Percentiles rank a stretch among this genome's conserved stretches.
phyloP scores from a whole-genome alignment of 345 rosid genomes.

The Salix koriyanagi region DNA sequence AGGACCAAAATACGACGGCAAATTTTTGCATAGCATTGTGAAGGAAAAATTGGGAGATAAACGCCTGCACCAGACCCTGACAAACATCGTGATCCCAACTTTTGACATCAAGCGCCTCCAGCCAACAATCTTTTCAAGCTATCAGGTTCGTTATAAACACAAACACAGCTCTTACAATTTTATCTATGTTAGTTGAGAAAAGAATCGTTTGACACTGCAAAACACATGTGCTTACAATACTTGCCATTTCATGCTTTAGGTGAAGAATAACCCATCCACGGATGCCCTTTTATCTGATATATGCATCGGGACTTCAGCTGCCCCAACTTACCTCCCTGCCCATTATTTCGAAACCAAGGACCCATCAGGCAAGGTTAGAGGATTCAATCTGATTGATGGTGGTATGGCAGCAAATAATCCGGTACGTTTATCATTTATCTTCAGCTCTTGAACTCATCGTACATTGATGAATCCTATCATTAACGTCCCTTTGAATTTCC shows the following conservation, averaged over 20 bases:
- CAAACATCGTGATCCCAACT: slow-evolving; percentile 70
- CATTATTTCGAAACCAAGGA: slow-evolving; percentile 37
- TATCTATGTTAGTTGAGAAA: too few species aligned
- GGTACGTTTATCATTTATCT: slow-evolving; percentile 9
- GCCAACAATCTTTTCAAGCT: slow-evolving; percentile 60
- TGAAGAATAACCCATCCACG: slow-evolving; percentile 31
- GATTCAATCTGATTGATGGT: slow-evolving; percentile 66
- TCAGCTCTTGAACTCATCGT: too few species aligned
- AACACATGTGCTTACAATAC: too few species aligned
- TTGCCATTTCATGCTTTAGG: slow-evolving; percentile 6
- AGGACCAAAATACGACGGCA: slow-evolving; percentile 66
- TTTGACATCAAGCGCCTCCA: slow-evolving; percentile 67
- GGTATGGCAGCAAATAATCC: slow-evolving; percentile 83
- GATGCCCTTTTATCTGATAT: slow-evolving; percentile 57
- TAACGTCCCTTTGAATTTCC: background rate
- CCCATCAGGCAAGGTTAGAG: slow-evolving; percentile 26
- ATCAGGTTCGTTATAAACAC: slow-evolving; percentile 28
- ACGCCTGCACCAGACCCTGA: slow-evolving; percentile 50
- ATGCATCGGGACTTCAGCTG: slow-evolving; percentile 59
- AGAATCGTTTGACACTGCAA: too few species aligned
- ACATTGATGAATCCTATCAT: too few species aligned
- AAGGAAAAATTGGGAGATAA: slow-evolving; percentile 42
- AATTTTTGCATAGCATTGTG: slow-evolving; percentile 42
- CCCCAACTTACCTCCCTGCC: slow-evolving; percentile 66
- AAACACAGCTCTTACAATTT: too few species aligned